Evolutionary conservation across 2,329 filamentous ascomycete genomes (phyloP), one percentile per base, ranked within the genome.

Genomic region (Exophiala viscosa): DNA sequence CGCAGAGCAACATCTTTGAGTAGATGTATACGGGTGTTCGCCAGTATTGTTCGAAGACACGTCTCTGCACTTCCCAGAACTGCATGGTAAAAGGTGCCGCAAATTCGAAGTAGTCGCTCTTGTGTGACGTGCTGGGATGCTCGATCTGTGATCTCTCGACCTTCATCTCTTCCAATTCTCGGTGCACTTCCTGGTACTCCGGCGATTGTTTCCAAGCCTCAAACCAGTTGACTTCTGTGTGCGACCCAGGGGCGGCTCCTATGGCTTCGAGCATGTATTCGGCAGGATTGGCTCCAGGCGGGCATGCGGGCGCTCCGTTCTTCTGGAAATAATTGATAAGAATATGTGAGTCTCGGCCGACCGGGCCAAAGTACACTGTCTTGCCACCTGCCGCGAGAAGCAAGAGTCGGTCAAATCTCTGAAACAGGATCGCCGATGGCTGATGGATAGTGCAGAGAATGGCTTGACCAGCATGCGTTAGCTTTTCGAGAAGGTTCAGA

Each of bases 361-460:
- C 82, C 2, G 85, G 74, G 5, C 84, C 84, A 66, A 87, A 86
- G 62, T 87, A 87, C 1, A 86, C 82, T 0, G 82, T 86, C 64
- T 76, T 81, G 1, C 84, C 84, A 33, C 84, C 84, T 52, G 73
- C 76, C 6, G 82, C 81, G 2, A 87, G 74, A 66, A 87, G 82
- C 0, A 86, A 69, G 1, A 86, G 69, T 1, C 77, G 76, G 55
- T 86, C 83, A 47, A 86, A 96, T 52, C 88, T 86, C 68, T 95
- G 88, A 76, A 96, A 95, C 48, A 96, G 78, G 79, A 95, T 90
- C 34, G 90, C 90, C 13, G 89, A 95, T 14, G 92, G 91, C 70
- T 96, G 92, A 69, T 96, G 91, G 54, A 96, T 96, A 0, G 91
- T 96, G 74, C 90, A 96, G n/a, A 96, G 83, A 70, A 96, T 88